Conservation (phyloP, 1,139 yeast species). For the Zhuliangozyma parablackwelliae region DNA sequence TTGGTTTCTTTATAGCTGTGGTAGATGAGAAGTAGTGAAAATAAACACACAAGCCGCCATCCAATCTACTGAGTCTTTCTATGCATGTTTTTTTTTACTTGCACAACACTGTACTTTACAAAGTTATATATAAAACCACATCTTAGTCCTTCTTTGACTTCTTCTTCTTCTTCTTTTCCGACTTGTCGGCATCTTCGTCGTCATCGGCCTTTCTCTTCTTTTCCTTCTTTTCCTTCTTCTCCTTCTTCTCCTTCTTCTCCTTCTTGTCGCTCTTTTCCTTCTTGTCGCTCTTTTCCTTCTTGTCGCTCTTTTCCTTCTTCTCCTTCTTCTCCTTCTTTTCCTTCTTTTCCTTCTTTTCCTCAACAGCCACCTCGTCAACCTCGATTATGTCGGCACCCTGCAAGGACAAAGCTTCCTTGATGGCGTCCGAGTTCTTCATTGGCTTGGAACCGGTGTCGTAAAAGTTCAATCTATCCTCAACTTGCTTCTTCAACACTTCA, state of each 20-base stretch:
- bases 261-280: conserved; percentile 53
- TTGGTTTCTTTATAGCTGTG: no score
- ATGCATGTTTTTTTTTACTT: conserved; percentile 1
- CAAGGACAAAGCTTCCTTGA: conserved; percentile 81
- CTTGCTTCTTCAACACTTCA: conserved; percentile 87
- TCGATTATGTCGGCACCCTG: conserved; percentile 36
- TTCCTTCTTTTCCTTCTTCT: conserved; percentile 41
- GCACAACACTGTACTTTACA: conserved; percentile 9
- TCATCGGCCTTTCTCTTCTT: no score
- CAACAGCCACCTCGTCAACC: conserved; percentile 26
- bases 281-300: conserved; percentile 53
- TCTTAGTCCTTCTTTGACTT: no score
- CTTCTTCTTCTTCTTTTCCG: no score
- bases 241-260: conserved; percentile 29
- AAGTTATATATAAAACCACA: background rate
- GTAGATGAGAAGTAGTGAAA: no score
- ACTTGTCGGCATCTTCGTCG: no score
- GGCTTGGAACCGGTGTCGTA: conserved; percentile 97
- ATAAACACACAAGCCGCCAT: conserved; percentile 2
- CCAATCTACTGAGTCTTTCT: background rate
- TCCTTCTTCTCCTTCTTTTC: conserved; percentile 54
- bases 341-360: conserved; percentile 40
- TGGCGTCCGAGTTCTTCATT: conserved; percentile 92
- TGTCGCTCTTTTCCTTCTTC: conserved; percentile 52
- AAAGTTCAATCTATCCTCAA: conserved; percentile 93